These are phyloP conservation scores for Lentinula sp. DNA, from an alignment of 768 basidiomycete genomes.

Conservation along the genomic window DNA sequence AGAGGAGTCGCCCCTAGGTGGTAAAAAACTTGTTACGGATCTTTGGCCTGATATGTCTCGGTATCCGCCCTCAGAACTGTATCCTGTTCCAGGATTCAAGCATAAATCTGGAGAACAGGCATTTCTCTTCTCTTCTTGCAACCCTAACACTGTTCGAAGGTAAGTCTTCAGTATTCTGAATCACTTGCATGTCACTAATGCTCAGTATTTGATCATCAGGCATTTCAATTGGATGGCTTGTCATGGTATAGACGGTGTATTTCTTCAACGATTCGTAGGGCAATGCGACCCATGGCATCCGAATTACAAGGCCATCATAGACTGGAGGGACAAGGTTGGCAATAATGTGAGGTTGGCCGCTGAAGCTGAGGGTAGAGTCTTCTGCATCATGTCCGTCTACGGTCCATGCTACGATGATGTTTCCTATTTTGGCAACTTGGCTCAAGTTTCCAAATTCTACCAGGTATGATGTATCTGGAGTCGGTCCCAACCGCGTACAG, in stretches of 20 bases:
- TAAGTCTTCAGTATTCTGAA: constrained; percentile 15
- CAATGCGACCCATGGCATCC: constrained; percentile 41
- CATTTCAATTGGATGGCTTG: constrained; percentile 85
- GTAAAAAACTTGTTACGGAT: constrained; percentile 69
- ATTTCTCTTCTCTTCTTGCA: constrained; percentile 72
- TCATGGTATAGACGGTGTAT: constrained; percentile 75
- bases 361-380: constrained; percentile 75
- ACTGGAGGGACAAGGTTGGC: constrained; percentile 68
- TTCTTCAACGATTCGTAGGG: constrained; percentile 72
- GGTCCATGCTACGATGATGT: background rate
- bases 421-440: background rate
- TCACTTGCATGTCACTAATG: background rate
- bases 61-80: constrained; percentile 67
- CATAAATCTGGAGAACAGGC: constrained; percentile 50
- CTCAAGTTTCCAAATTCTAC: background rate
- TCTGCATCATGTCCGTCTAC: constrained; percentile 69
- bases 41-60: constrained; percentile 75
- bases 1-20: constrained; percentile 42
- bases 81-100: constrained; percentile 60
- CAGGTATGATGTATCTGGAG: constrained; percentile 82
- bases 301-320: constrained; percentile 41
- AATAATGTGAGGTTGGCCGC: constrained; percentile 71
- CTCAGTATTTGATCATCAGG: constrained; percentile 18
- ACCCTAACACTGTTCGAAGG: constrained; percentile 66
- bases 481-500: constrained; percentile 63